These are phyloP conservation scores for Centella asiatica DNA, from an alignment of 129 eudicot genomes.

Conservation along the genomic window DNA sequence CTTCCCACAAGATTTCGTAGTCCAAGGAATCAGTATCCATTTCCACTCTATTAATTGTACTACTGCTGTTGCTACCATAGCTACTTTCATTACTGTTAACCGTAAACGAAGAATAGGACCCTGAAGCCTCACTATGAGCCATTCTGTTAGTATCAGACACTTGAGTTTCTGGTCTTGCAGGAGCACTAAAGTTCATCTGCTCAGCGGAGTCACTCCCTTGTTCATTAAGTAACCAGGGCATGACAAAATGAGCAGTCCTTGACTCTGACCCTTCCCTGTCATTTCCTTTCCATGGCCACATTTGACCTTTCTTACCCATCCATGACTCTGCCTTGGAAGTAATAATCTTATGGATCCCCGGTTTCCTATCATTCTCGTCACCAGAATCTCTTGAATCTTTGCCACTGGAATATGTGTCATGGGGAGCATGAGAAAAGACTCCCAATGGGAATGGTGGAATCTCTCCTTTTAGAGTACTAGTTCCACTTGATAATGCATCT, in stretches of 20 bases:
- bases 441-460: slow-evolving; percentile 43
- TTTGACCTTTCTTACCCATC: slow-evolving; percentile 69
- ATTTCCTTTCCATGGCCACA: slow-evolving; percentile 96
- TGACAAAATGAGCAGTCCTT: slow-evolving; percentile 41
- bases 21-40: slow-evolving; percentile 66
- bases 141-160: slow-evolving; percentile 39
- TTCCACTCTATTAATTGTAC: slow-evolving; percentile 67
- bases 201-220: slow-evolving; percentile 51
- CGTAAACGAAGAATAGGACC: slow-evolving; percentile 67
- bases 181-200: slow-evolving; percentile 19
- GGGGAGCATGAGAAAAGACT: slow-evolving; percentile 25
- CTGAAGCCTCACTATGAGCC: slow-evolving; percentile 55
- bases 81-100: slow-evolving; percentile 80
- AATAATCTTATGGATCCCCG: slow-evolving; percentile 56
- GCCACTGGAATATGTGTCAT: slow-evolving; percentile 35
- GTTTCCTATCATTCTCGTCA: slow-evolving; percentile 65
- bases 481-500: slow-evolving; percentile 82
- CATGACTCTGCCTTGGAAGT: slow-evolving; percentile 92
- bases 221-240: slow-evolving; percentile 62
- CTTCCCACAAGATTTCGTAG: slow-evolving; percentile 95
- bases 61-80: slow-evolving; percentile 70
- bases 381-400: slow-evolving; percentile 51
- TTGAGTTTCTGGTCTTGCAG: slow-evolving; percentile 41
- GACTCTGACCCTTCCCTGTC: slow-evolving; percentile 56
- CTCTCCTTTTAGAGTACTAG: slow-evolving; percentile 88